These are phyloP conservation scores for Russula sp. DNA, from an alignment of 768 basidiomycete genomes.

Conservation along the genomic window DNA sequence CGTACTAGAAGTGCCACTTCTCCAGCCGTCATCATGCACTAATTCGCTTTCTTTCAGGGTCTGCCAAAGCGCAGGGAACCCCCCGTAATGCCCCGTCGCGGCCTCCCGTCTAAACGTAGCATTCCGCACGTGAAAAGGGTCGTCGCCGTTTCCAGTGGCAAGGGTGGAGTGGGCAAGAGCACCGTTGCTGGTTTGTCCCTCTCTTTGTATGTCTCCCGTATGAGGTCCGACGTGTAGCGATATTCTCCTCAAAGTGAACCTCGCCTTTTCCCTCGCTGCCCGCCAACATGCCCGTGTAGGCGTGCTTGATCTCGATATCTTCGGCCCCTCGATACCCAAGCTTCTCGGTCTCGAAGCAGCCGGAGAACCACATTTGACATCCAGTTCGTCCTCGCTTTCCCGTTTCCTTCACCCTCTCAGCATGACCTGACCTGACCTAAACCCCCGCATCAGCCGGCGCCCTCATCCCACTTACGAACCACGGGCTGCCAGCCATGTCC, in stretches of 20 bases:
- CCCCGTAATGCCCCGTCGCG: conserved; percentile 36
- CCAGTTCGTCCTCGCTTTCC: conserved; percentile 38
- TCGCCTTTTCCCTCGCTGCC: conserved; percentile 67
- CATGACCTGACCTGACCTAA: no score
- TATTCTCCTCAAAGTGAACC: conserved; percentile 48
- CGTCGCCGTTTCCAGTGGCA: conserved; percentile 83
- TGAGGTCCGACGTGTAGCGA: background rate
- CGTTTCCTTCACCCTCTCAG: background rate
- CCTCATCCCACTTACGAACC: conserved; percentile 76
- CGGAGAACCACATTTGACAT: conserved; percentile 72
- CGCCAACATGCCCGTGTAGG: conserved; percentile 52
- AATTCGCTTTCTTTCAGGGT: conserved; percentile 22
- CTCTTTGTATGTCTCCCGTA: background rate
- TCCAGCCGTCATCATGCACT: conserved; percentile 6
- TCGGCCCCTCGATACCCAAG: conserved; percentile 90
- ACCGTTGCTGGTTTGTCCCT: conserved; percentile 78
- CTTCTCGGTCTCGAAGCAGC: conserved; percentile 80
- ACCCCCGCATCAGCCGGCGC: conserved; percentile 46
- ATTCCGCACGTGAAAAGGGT: conserved; percentile 74
- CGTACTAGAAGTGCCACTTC: conserved; percentile 28
- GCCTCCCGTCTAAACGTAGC: conserved; percentile 49
- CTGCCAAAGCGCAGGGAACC: conserved; percentile 24
- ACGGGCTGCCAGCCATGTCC: conserved; percentile 91
- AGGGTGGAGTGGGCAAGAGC: conserved; percentile 95
- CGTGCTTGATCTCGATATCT: conserved; percentile 89